Percentiles rank a stretch among this genome's conserved stretches.
phyloP scores from a whole-genome alignment of 805 yeast genomes.

The Kluyveromyces dobzhanskii region DNA sequence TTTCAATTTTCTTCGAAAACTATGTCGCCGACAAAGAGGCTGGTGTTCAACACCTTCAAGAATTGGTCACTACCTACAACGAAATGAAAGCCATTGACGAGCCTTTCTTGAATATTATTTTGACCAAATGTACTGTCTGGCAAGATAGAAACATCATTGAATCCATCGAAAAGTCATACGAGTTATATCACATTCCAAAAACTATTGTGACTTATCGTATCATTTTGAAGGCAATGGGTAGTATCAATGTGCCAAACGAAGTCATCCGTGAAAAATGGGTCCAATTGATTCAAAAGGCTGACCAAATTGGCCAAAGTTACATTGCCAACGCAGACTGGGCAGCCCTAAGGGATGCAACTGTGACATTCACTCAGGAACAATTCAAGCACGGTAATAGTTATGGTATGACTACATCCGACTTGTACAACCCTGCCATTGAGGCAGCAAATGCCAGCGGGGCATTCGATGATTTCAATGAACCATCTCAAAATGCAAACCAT shows the following conservation, averaged over 20 bases:
- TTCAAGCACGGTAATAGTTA: conserved; percentile 8
- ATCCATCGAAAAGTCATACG: conserved; percentile 53
- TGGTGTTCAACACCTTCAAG: conserved; percentile 50
- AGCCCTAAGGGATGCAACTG: conserved; percentile 70
- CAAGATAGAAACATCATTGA: conserved; percentile 55
- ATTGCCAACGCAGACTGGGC: conserved; percentile 84
- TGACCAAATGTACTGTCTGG: conserved; percentile 63
- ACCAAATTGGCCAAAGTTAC: conserved; percentile 44
- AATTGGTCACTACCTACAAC: conserved; percentile 47
- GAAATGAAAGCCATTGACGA: conserved; percentile 58
- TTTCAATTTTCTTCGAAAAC: conserved; percentile 56
- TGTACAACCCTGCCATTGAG: conserved; percentile 30
- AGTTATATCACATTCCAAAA: conserved; percentile 45
- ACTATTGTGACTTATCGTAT: conserved; percentile 69
- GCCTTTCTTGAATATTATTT: conserved; percentile 70
- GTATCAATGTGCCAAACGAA: conserved; percentile 40
- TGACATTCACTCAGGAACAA: conserved; percentile 28
- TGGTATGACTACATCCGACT: conserved; percentile 13
- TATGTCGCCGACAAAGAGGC: conserved; percentile 41
- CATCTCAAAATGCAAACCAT: conserved; percentile 8
- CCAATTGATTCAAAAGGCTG: conserved; percentile 42
- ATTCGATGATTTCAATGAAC: conserved; percentile 25
- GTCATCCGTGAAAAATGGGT: conserved; percentile 55
- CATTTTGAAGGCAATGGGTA: conserved; percentile 62
- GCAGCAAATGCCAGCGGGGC: conserved; percentile 34